Evolutionary conservation across 2,329 filamentous ascomycete genomes (phyloP), one percentile per base, ranked within the genome.

Genomic region (Apiospora hydei): DNA sequence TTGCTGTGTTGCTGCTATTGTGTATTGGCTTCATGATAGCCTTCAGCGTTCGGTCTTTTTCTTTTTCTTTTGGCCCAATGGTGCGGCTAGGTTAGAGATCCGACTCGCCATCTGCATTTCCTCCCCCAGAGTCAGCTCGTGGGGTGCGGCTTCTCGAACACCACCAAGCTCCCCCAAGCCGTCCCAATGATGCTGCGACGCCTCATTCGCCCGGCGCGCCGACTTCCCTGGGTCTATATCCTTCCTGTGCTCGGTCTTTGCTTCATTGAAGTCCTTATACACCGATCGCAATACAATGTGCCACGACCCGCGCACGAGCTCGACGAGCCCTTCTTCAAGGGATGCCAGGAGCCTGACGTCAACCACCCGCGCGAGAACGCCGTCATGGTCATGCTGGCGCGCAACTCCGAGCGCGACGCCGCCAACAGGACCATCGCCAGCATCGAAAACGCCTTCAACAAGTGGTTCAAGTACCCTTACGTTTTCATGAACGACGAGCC

Each of bases 401-500:
- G 84, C 49, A 86, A 86, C 75, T 76, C 77, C 30, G 85, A 86
- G 75, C 80, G 84, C 13, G 75, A 80, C 38, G 79, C 80, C 73
- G 84, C 83, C 1, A 81, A 82, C 70, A 78, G 79, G 70, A 83
- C 83, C 3, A 77, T 86, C n/a, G 74, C 76, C 21, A 83, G 80
- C 43, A 80, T 86, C 68, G 84, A 86, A 76, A 75, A 76, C 30
- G 82, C 84, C 71, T 86, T 85, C 78, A 86, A 86, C 79, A 79
- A 80, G 70, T 85, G 83, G 81, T 86, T 83, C 77, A 80, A 84
- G 72, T 86, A 86, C 74, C 84, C 84, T 4, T 81, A 84, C 72
- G 76, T 86, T 44, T 86, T 86, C 73, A 79, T 86, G 71, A 86
- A 86, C 76, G 82, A 86, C 77, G 79, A 85, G 73, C 78, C 80